phyloP scores from a whole-genome alignment of 805 yeast species.

The Lachancea thermotolerans region DNA sequence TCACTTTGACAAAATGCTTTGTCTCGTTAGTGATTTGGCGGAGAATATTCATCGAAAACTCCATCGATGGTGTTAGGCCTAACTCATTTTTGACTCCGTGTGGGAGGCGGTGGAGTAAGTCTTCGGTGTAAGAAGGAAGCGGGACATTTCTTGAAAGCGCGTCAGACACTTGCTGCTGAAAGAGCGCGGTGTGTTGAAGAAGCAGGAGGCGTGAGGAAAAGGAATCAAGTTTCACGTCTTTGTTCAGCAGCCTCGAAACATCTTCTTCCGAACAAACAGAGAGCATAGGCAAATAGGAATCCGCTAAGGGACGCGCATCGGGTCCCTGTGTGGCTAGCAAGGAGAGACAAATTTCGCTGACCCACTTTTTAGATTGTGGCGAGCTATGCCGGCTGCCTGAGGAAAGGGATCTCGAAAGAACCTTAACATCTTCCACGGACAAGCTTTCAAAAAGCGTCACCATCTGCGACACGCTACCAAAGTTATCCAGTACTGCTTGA shows the following conservation, averaged over 20 bases:
- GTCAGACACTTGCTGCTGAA: neutral
- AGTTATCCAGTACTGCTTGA: neutral
- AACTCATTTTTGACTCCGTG: neutral
- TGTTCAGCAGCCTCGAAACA: neutral
- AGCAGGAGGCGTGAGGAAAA: neutral
- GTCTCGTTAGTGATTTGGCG: neutral
- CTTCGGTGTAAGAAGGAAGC: neutral
- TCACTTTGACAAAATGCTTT: neutral
- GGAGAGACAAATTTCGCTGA: neutral
- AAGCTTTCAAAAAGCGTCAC: neutral
- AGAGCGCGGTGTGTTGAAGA: neutral
- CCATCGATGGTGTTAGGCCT: neutral
- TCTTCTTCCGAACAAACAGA: neutral
- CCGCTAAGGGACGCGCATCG: neutral
- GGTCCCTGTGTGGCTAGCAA: neutral
- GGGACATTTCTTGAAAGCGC: neutral
- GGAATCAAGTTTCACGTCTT: neutral
- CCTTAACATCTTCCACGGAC: neutral
- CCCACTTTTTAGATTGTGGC: neutral
- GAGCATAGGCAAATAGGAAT: neutral
- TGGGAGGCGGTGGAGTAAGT: neutral
- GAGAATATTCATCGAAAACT: neutral
- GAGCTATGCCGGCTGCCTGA: neutral
- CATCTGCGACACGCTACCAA: neutral
- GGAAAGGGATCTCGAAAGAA: neutral